A percentile compares a stretch with the other conserved stretches of the same genome.
Conservation (phyloP, 116 monocot genomes). For the Posidonia oceanica region DNA sequence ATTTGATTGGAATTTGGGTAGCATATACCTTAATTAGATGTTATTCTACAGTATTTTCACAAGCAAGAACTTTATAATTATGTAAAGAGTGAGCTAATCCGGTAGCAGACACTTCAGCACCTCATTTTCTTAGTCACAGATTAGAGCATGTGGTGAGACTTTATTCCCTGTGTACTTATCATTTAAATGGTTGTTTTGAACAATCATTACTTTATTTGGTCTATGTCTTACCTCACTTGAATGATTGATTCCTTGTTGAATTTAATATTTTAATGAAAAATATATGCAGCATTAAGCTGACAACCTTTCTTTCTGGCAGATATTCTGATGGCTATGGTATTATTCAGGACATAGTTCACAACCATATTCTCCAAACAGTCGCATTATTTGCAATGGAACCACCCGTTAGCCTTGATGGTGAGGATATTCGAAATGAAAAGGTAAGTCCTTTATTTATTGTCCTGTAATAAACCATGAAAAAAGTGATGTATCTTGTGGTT, state of each 20-base stretch:
- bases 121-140: neutral
- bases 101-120: no score
- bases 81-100: no score
- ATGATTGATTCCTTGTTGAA: no score
- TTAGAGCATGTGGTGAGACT: neutral
- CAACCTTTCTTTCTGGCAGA: constrained; percentile 17
- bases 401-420: constrained; percentile 89
- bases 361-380: constrained; percentile 84
- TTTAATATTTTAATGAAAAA: neutral
- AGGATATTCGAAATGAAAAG: constrained; percentile 95
- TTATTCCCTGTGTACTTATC: no score
- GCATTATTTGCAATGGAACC: constrained; percentile 91
- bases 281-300: neutral
- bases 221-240: no score
- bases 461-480: neutral
- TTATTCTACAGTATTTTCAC: no score
- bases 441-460: constrained; percentile 8
- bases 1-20: no score
- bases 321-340: constrained; percentile 80
- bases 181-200: no score
- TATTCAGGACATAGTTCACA: constrained; percentile 75
- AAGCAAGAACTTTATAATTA: no score
- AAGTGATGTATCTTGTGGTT: neutral
- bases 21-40: no score
- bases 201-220: no score